Base-by-base conservation (phyloP, 2,329 filamentous ascomycete species). In the Neofusicoccum kwambonambiense region DNA sequence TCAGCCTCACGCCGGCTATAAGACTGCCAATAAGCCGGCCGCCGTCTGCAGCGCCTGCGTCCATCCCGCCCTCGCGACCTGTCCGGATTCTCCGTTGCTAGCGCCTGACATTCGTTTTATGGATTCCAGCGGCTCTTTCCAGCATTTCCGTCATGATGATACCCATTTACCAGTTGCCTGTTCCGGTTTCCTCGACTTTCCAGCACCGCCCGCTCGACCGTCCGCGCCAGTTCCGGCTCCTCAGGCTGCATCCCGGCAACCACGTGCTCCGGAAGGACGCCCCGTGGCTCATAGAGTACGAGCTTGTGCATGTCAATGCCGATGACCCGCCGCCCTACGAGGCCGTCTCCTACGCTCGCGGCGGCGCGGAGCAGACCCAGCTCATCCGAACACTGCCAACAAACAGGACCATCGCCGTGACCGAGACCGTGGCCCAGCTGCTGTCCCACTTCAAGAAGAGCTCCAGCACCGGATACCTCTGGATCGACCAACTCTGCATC, bases 281-380 rank as follows among this genome's bases (percentile, higher is more conserved):
- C 2, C 56, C 56, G 3, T 60, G 56, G 56, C 42, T 60, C 22
- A 60, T 47, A 45, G 58, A 62, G 19, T 50, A 19, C n/a, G 58
- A 62, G 22, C 19, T 62, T 15, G 45, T 62, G 6, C 58, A 50
- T 17, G 34, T 19, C 22, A 41, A 22, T 27, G 27, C 51, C 12
- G 58, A 62, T 13, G 17, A 50, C 45, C 45, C 58, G 4, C 58
- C 58, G 1, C 15, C 34, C 2, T 68, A 66, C 57, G 65, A 63
- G 39, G 54, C 67, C 3, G 51, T 69, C 3, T 68, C 68, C 8
- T 69, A 68, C 45, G 64, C 57, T 1, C 68, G 67, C 67, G 67
- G 68, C 11, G 47, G 65, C 52, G 13, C 64, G 31, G 56, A 61
- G 9, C 54, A 65, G 5, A 64, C 64, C n/a, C 12, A 51, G 2